Evolutionary conservation across 345 rosid species (phyloP), one percentile per base, ranked within the genome.

Genomic region (Boechera stricta): DNA sequence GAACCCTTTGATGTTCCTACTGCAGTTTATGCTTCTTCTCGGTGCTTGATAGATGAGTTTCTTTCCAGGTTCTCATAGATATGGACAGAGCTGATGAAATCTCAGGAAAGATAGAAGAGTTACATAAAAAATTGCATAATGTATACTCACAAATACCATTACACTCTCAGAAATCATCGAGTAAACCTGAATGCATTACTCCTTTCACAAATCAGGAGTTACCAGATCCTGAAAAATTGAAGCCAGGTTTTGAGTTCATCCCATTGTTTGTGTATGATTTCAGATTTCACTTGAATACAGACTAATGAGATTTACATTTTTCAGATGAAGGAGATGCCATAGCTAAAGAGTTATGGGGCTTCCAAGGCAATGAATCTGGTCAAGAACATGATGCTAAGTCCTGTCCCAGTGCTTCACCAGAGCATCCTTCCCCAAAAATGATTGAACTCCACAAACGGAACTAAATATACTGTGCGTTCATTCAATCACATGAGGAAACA

Each of bases 81-180:
- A 88, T 92, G 98, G 98, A 94, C 86, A 82, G 86, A 71, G 82
- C 80, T 58, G 95, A 94, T 60, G 88, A 92, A 79, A 84, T 61
- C 32, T 57, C 78, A 44, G 97, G 90, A 81, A 85, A 70, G 64
- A 60, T 79, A 73, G 89, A 84, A 58, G 91, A 88, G 76, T 83
- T 88, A 48, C 80, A 84, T 57, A 48, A 74, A 64, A 78, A 80
- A 55, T 65, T 94, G 63, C 85, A 67, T 24, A 80, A 85, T 10
- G 94, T 88, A 35, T 94, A 92, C 78, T 83, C 88, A 64, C 97
- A 87, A 79, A 74, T 85, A 57, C 87, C 85, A 7, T 42, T 84
- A 42, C 71, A 63, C 39, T 7, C 86, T 61, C 78, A 73, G 49
- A 77, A 74, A 26, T 36, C 75, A 54, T 26, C 67, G 4, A 59